phyloP scores from a whole-genome alignment of 257 asterid species.

The Ballota nigra region DNA sequence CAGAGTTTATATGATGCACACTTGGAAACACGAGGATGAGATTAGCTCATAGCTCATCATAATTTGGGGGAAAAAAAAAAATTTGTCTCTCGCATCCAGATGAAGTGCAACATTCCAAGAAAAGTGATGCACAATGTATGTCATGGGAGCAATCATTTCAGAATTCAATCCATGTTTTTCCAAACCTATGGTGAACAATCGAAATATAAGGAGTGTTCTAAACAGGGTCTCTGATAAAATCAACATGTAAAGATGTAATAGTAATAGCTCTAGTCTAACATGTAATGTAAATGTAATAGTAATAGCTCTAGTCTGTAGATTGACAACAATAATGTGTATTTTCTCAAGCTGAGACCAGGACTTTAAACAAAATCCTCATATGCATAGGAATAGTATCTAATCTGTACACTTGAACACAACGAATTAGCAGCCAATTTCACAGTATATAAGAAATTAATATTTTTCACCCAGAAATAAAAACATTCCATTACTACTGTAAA shows the following conservation, averaged over 20 bases:
- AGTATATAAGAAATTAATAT: neutral
- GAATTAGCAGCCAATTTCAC: no score
- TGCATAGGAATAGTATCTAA: neutral
- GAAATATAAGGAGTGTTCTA: neutral
- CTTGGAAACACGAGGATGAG: neutral
- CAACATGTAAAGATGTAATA: neutral
- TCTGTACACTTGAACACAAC: no score
- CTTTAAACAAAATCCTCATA: neutral
- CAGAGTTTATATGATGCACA: neutral
- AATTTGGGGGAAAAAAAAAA: neutral
- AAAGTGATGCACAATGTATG: neutral
- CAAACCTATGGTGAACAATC: neutral
- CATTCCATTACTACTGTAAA: neutral
- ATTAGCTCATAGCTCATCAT: neutral
- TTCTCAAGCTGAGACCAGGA: neutral
- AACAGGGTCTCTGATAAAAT: neutral
- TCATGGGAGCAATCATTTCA: neutral
- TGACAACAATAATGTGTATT: neutral
- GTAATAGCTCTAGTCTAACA: neutral
- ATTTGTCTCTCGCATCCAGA: neutral
- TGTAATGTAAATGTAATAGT: neutral
- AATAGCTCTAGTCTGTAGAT: neutral
- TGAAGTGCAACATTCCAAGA: neutral
- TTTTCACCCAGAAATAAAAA: neutral
- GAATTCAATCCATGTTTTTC: neutral